Evolutionary conservation across 805 yeast species (phyloP).

Genomic region (Monosporozyma aerobia): DNA sequence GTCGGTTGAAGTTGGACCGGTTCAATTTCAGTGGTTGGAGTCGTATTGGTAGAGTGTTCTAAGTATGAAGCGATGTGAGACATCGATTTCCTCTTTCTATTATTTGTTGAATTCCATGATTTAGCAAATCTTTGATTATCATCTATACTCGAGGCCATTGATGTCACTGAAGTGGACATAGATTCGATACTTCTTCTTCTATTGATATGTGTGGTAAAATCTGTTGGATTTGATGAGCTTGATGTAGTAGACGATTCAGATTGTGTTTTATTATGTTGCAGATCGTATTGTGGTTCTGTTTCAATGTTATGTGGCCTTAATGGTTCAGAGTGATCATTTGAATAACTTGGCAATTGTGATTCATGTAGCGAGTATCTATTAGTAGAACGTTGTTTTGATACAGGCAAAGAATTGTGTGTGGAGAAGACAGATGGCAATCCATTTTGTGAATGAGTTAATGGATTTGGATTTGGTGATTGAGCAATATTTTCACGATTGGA

Average conservation of each 20-base stretch:
- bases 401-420: not conserved
- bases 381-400: not conserved
- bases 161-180: conserved; percentile 27
- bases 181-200: conserved; percentile 26
- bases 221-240: conserved; percentile 26
- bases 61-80: conserved; percentile 12
- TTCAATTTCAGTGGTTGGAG: not conserved
- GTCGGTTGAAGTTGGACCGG: not conserved
- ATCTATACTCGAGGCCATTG: conserved; percentile 26
- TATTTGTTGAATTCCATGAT: conserved; percentile 28
- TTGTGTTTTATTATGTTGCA: not conserved
- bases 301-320: not conserved
- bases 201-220: conserved; percentile 23
- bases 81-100: conserved; percentile 27
- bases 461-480: not conserved
- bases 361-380: conserved; percentile 4
- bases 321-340: not conserved
- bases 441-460: not conserved
- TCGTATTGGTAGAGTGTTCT: not conserved
- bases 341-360: conserved; percentile 4
- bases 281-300: not conserved
- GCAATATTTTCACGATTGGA: not conserved
- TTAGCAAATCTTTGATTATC: conserved; percentile 29
- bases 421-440: not conserved
- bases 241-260: conserved; percentile 1